These are phyloP conservation scores for Vaucheria bursata DNA, from an alignment of 352 stramenopile genomes.

Conservation along the genomic window DNA sequence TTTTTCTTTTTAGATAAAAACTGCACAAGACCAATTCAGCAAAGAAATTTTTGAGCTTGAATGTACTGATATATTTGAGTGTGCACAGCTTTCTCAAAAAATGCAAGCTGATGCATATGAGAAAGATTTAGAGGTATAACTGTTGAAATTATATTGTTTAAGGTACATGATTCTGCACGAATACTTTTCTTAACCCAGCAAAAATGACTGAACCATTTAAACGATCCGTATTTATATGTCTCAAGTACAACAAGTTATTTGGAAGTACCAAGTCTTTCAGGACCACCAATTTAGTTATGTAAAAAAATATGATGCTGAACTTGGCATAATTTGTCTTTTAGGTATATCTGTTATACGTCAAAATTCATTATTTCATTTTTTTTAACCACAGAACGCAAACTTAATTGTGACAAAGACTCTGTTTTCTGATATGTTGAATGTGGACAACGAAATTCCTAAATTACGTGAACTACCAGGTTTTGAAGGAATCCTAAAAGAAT, in stretches of 20 bases:
- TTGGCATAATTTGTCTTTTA: background rate
- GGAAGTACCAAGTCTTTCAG: too few species aligned
- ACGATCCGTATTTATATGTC: background rate
- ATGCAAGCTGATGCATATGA: too few species aligned
- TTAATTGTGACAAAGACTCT: conserved; percentile 59
- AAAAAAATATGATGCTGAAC: background rate
- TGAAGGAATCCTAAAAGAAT: conserved; percentile 75
- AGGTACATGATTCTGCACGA: too few species aligned
- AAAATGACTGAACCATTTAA: background rate
- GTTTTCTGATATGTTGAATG: conserved; percentile 78
- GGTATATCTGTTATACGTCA: background rate
- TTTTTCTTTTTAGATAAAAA: too few species aligned
- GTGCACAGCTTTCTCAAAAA: too few species aligned
- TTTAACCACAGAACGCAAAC: conserved; percentile 12
- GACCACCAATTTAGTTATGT: background rate
- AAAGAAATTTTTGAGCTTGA: too few species aligned
- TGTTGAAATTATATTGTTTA: too few species aligned
- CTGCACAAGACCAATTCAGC: too few species aligned
- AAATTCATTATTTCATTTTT: background rate
- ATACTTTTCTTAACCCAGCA: too few species aligned
- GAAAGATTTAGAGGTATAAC: too few species aligned
- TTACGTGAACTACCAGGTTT: conserved; percentile 74
- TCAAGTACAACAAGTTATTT: background rate
- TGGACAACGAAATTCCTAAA: conserved; percentile 79
- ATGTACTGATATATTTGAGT: too few species aligned